Base-by-base conservation (phyloP, 345 rosid species). In the Acer negundo region DNA sequence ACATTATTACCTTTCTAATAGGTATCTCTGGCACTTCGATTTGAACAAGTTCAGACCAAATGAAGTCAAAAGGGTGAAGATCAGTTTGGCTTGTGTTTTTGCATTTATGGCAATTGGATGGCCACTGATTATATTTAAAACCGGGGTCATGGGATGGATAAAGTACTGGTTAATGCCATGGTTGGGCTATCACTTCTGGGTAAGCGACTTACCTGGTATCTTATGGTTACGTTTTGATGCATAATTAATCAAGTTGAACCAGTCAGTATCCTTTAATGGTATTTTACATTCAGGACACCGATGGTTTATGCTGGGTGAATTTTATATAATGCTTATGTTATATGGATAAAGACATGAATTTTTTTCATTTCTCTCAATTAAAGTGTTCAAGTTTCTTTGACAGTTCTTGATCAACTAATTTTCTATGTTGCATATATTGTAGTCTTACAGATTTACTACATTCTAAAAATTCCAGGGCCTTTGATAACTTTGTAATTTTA, bases 91-190 rank as follows among this genome's bases (percentile, higher is more conserved):
- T 77, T 93, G 97, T 80, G 97, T 93, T 76, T 93, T 92, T 58
- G 98, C 94, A 46, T 95, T 93, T 84, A 92, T 95, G 94, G 97
- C 89, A 8, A 76, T 93, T 74, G 99, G 99, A 59, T 95, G 98
- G 99, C 98, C 99, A 3, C 80, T 95, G 83, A 92, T 95, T 66
- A 83, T 95, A 66, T 91, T 78, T 72, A 91, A 93, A 82, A 86
- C 94, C 7, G 96, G 98, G 69, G 44, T 95, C 24, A n/a, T 81
- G 86, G 98, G 98, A 78, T 95, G 98, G 97, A 83, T 93, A 47
- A 93, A 96, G 77, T 93, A 85, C 86, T 93, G 97, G 99, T 77
- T 90, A 75, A 93, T 93, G 99, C 98, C 99, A 10, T 96, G 98
- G 95, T 74, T 95, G 77, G 97, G 97, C 80, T 95, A 90, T 82